Percentiles rank a stretch among this genome's conserved stretches.
Evolutionary conservation across 2,329 filamentous ascomycete species (phyloP).

Genomic region (Phaeosphaeriaceae sp.): DNA sequence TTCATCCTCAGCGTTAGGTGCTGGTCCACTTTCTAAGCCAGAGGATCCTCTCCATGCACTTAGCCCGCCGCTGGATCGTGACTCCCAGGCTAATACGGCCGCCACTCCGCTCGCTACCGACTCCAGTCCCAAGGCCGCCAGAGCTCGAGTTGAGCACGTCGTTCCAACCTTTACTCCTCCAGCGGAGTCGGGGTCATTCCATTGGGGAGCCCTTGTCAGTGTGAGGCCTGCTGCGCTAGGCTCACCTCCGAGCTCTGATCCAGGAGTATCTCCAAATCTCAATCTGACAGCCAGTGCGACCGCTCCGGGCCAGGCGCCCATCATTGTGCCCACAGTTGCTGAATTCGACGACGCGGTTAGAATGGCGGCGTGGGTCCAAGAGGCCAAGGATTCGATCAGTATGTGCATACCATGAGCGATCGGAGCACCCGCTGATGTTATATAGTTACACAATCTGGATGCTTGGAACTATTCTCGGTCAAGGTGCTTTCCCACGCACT

Average conservation of each 20-base stretch:
- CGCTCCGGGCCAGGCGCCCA: slow-evolving; percentile 30
- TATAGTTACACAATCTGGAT: slow-evolving; percentile 41
- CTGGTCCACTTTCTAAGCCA: slow-evolving; percentile 48
- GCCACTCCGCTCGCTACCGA: slow-evolving; percentile 20
- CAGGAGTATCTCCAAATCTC: slow-evolving; percentile 40
- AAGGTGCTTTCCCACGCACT: slow-evolving; percentile 68
- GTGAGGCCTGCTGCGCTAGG: slow-evolving; percentile 46
- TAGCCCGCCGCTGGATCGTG: slow-evolving; percentile 38
- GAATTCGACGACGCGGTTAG: slow-evolving; percentile 28
- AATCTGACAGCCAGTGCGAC: slow-evolving; percentile 25
- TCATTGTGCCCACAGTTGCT: slow-evolving; percentile 33
- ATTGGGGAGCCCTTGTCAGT: slow-evolving; percentile 49
- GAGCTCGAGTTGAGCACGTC: slow-evolving; percentile 39
- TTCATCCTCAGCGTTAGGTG: slow-evolving; percentile 36
- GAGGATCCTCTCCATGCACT: slow-evolving; percentile 50
- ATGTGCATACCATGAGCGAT: slow-evolving; percentile 16
- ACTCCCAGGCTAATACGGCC: slow-evolving; percentile 24
- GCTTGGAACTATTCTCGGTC: slow-evolving; percentile 51
- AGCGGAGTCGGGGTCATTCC: slow-evolving; percentile 50
- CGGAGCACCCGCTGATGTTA: slow-evolving; percentile 12
- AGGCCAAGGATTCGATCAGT: slow-evolving; percentile 42
- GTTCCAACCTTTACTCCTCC: slow-evolving; percentile 56
- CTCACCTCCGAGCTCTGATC: slow-evolving; percentile 50
- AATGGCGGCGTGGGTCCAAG: slow-evolving; percentile 42
- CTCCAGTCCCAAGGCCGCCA: slow-evolving; percentile 24